phyloP scores from a whole-genome alignment of 176 grass and related monocot genomes.

The Thalia dealbata region DNA sequence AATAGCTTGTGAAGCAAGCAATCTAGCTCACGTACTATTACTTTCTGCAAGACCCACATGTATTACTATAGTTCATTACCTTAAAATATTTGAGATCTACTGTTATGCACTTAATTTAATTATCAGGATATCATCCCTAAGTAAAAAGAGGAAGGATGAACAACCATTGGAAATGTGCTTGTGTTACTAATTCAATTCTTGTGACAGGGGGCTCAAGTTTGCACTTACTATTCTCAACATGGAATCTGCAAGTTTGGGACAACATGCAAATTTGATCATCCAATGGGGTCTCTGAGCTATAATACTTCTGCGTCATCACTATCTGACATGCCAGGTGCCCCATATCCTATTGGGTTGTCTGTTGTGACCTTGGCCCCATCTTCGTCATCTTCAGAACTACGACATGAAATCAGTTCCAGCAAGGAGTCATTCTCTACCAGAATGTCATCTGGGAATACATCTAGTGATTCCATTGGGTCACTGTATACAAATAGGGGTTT shows the following conservation, averaged over 20 bases:
- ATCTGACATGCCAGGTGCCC: conserved; percentile 52
- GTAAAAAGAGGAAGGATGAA: background rate
- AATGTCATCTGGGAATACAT: conserved; percentile 24
- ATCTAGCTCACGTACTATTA: background rate
- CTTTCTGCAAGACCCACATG: background rate
- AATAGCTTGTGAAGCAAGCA: background rate
- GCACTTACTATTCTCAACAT: conserved; percentile 60
- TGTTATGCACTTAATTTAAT: background rate
- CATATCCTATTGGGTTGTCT: conserved; percentile 47
- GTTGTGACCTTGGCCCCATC: conserved; percentile 43
- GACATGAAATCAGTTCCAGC: conserved; percentile 41
- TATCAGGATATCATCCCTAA: background rate
- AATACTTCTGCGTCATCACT: conserved; percentile 49
- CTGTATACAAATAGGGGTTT: conserved; percentile 36
- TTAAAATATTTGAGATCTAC: background rate
- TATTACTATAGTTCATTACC: background rate
- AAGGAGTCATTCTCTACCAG: conserved; percentile 41
- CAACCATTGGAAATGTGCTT: background rate
- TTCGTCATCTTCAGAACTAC: conserved; percentile 47
- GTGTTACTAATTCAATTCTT: background rate
- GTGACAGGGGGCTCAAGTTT: conserved; percentile 56
- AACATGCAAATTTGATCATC: conserved; percentile 75
- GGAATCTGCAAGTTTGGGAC: conserved; percentile 78
- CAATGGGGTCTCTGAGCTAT: conserved; percentile 52
- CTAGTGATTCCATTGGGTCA: conserved; percentile 29